Evolutionary conservation across 2,329 filamentous ascomycete genomes (phyloP).

Genomic region (Endoconidiophora laricicola): DNA sequence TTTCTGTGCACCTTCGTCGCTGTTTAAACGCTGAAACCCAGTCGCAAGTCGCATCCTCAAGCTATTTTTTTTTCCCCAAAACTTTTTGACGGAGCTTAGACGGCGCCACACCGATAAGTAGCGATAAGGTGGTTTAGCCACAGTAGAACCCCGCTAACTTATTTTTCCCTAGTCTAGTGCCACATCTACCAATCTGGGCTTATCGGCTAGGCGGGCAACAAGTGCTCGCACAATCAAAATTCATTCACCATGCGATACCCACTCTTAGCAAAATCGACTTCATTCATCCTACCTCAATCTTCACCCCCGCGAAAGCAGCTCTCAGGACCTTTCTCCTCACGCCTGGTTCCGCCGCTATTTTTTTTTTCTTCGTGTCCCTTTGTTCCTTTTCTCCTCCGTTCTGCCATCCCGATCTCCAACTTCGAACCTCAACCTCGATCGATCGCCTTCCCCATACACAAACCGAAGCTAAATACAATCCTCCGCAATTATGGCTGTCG

Average conservation of each 20-base stretch:
- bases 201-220: constrained; percentile 2
- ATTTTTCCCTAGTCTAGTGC: neutral
- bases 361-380: neutral
- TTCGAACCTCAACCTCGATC: neutral
- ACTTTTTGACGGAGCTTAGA: constrained; percentile 6
- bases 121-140: neutral
- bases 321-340: constrained; percentile 1
- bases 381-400: neutral
- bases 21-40: neutral
- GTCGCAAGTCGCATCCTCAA: constrained; percentile 2
- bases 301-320: constrained; percentile 9
- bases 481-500: constrained; percentile 57
- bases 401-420: neutral
- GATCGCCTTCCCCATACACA: neutral
- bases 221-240: constrained; percentile 12
- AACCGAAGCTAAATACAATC: constrained; percentile 10
- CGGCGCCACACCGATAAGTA: neutral
- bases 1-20: neutral
- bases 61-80: constrained; percentile 4
- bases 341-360: neutral
- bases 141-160: neutral
- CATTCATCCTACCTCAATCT: constrained; percentile 10
- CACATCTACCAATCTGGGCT: constrained; percentile 7
- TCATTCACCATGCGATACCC: constrained; percentile 8
- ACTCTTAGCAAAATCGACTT: constrained; percentile 12